Evolutionary conservation across 2,329 filamentous ascomycete species (phyloP).

Genomic region (Aspergillus ochraceus): DNA sequence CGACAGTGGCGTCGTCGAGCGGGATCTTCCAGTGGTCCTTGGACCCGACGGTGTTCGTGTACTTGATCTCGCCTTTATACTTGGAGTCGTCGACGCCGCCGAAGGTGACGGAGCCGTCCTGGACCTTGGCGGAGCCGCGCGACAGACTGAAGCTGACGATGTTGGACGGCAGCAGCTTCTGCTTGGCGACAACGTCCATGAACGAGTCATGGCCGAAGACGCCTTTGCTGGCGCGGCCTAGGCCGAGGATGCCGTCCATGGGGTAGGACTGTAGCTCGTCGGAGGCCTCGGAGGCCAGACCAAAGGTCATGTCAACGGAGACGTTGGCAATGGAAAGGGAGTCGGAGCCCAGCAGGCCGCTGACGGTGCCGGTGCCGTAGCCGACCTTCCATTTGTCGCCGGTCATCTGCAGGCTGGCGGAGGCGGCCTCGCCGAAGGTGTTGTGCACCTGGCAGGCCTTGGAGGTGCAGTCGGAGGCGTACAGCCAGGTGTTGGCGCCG

Average conservation of each 20-base stretch:
- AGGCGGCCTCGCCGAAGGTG: constrained; percentile 66
- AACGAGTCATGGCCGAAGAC: constrained; percentile 61
- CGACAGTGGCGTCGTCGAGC: constrained; percentile 64
- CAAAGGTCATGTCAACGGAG: constrained; percentile 66
- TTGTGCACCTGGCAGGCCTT: constrained; percentile 68
- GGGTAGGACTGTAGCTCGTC: constrained; percentile 74
- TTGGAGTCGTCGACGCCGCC: constrained; percentile 67
- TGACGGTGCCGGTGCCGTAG: constrained; percentile 77
- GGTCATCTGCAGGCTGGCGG: constrained; percentile 60
- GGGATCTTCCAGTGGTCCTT: constrained; percentile 71
- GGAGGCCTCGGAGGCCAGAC: constrained; percentile 70
- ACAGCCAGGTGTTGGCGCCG: constrained; percentile 75
- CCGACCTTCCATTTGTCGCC: constrained; percentile 62
- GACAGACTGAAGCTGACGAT: constrained; percentile 71
- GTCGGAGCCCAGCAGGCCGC: constrained; percentile 66
- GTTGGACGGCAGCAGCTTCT: constrained; percentile 62
- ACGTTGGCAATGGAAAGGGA: constrained; percentile 66
- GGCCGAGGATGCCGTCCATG: constrained; percentile 83
- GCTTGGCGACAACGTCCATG: constrained; percentile 60
- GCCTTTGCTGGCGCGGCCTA: constrained; percentile 63
- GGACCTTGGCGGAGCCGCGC: constrained; percentile 63
- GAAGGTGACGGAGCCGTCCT: constrained; percentile 76
- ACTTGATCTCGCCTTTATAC: constrained; percentile 68
- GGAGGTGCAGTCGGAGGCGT: constrained; percentile 67
- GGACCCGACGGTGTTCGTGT: constrained; percentile 55